These are phyloP conservation scores for Lichtheimia corymbifera DNA, from an alignment of 371 early-diverging fungal species.

Conservation along the genomic window DNA sequence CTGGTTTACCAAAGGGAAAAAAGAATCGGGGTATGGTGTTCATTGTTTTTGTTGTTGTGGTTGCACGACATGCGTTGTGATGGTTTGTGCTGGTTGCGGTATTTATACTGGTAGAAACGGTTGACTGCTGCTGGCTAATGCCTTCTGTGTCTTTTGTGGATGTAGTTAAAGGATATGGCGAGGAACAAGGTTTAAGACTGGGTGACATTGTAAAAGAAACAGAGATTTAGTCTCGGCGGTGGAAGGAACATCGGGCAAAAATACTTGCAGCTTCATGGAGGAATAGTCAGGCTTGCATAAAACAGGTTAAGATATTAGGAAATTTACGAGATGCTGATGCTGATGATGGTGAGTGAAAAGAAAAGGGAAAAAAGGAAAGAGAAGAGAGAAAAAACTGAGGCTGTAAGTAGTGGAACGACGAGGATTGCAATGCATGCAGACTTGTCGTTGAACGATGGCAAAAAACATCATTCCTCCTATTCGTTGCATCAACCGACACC, in stretches of 20 bases:
- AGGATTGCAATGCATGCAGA: no score
- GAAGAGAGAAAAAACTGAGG: background rate
- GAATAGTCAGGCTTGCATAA: background rate
- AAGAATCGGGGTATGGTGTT: conserved; percentile 40
- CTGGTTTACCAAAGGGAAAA: conserved; percentile 43
- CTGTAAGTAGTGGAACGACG: no score
- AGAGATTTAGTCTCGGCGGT: conserved; percentile 3
- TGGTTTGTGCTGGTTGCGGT: conserved; percentile 1
- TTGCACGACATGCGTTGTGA: background rate
- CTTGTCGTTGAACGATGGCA: no score
- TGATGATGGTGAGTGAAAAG: background rate
- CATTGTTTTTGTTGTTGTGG: background rate
- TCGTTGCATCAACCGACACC: no score
- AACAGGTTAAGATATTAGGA: background rate
- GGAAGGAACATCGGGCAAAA: conserved; percentile 3
- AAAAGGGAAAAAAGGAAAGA: conserved; percentile 3
- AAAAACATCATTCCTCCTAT: no score
- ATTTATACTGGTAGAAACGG: background rate
- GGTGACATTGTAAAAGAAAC: background rate
- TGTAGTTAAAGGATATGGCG: background rate
- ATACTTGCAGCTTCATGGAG: conserved; percentile 8
- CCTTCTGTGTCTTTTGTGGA: background rate
- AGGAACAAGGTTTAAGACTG: background rate
- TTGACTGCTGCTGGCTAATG: background rate
- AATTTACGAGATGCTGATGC: background rate